Evolutionary conservation across 2,329 filamentous ascomycete genomes (phyloP).

Genomic region (Talaromyces albobiverticillius): DNA sequence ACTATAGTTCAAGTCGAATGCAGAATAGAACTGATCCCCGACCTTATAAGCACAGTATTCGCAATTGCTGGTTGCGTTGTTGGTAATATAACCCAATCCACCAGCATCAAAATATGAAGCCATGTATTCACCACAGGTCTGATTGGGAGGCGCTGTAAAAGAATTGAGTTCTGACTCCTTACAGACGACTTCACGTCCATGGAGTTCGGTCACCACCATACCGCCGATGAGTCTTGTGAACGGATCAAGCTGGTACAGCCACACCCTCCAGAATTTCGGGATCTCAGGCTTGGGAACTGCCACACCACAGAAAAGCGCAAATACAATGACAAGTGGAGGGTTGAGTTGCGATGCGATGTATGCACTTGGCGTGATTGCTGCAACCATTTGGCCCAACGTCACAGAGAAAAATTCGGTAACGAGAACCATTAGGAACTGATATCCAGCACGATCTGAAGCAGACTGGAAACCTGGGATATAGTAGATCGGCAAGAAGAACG

Average conservation of each 20-base stretch:
- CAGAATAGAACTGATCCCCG: conserved; percentile 75
- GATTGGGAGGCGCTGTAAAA: conserved; percentile 64
- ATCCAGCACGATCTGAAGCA: conserved; percentile 66
- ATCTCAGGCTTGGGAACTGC: conserved; percentile 76
- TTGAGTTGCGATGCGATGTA: conserved; percentile 79
- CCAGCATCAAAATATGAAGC: conserved; percentile 63
- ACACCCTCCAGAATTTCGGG: conserved; percentile 72
- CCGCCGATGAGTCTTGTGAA: conserved; percentile 79
- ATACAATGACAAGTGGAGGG: conserved; percentile 78
- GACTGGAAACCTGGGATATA: conserved; percentile 74
- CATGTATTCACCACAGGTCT: conserved; percentile 76
- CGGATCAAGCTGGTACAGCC: conserved; percentile 79
- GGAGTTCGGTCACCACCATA: conserved; percentile 74
- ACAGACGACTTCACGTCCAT: conserved; percentile 64
- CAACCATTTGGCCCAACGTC: conserved; percentile 72
- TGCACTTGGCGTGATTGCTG: conserved; percentile 72
- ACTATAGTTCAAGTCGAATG: conserved; percentile 64
- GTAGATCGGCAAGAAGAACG: conserved; percentile 80
- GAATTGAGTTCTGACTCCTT: conserved; percentile 59
- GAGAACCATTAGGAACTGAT: conserved; percentile 82
- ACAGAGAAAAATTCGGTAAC: conserved; percentile 83
- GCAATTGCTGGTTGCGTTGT: conserved; percentile 65
- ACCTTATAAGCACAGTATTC: conserved; percentile 78
- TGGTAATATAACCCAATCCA: conserved; percentile 69
- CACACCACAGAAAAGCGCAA: conserved; percentile 84